Evolutionary conservation across 768 basidiomycete genomes (phyloP), one percentile per base, ranked within the genome.

Genomic region (Hydnomerulius pinastri): DNA sequence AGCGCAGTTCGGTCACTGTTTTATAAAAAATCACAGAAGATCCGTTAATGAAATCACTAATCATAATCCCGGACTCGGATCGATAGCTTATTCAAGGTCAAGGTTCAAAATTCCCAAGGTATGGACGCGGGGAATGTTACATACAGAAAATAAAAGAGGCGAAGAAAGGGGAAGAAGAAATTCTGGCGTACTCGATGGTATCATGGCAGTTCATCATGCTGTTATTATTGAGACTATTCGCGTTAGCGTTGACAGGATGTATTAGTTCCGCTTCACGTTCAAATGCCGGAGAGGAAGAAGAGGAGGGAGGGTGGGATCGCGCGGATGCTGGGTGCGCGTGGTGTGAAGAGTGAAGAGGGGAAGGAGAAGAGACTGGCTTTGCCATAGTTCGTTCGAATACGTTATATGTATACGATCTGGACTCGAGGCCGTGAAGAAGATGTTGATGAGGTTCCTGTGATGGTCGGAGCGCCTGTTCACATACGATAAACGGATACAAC

Each of bases 171-270:
- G 7, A 32, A 27, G 6, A 41, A 1, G 21, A 35, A 35, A 25
- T 28, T 29, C 1, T 12, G 20, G 29, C 56, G 37, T 38, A 51
- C 53, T 41, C 37, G 2, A 11, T 10, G 21, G 17, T 25, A 25
- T 27, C 39, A 21, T 45, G 33, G 13, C 27, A 51, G 27, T 41
- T 41, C 32, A 47, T 36, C 32, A 47, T 36, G 39, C 6, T 24
- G 23, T 13, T 41, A 41, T 24, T 24, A 23, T 25, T 41, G 24
- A 13, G 12, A 13, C 20, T 4, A 13, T 24, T 24, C n/a, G 12
- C 24, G 24, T 8, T 25, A 24, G 21, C 23, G 39, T 41, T 25
- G 23, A 24, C 13, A 21, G 10, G 23, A 25, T 20, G 38, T 6
- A 24, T 13, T 23, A 4, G 4, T 41, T 6, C 33, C 8, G 15